phyloP scores from a whole-genome alignment of 202 grass and related monocot species.

The Panicum hallii region DNA sequence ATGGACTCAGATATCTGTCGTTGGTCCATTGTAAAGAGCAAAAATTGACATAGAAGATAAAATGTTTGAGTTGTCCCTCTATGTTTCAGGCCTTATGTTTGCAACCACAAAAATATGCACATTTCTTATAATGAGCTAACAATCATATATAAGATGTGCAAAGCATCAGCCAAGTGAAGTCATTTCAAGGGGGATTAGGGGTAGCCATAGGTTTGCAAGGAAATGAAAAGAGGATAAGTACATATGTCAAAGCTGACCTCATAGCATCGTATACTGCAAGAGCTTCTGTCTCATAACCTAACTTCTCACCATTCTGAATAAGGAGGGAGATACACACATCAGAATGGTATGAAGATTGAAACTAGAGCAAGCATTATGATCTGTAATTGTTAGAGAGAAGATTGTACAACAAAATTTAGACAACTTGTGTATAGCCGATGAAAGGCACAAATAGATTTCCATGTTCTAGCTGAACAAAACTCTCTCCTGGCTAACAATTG shows the following conservation, averaged over 20 bases:
- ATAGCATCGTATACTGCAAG: conserved; percentile 92
- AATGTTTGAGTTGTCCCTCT: not conserved
- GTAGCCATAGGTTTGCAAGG: not conserved
- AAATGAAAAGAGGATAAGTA: not conserved
- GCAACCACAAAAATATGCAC: not conserved
- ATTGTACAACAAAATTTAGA: conserved; percentile 1
- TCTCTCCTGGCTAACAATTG: not conserved
- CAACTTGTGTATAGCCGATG: not conserved
- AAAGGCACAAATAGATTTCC: conserved; percentile 17
- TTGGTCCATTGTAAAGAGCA: not conserved
- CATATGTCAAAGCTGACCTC: conserved; percentile 60
- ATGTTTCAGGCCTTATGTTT: conserved; percentile 2
- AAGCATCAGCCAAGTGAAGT: conserved; percentile 24
- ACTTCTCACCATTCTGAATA: conserved; percentile 82
- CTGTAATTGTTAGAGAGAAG: not conserved
- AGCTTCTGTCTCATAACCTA: conserved; percentile 95
- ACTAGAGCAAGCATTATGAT: conserved; percentile 19
- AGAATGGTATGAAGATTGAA: conserved; percentile 20
- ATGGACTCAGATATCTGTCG: not conserved
- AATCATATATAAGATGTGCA: not conserved
- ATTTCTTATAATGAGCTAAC: conserved; percentile 33
- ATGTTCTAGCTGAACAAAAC: conserved; percentile 9
- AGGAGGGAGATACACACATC: conserved; percentile 36
- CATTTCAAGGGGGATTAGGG: not conserved
- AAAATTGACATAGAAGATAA: not conserved